These are phyloP conservation scores for Trypanosoma lewisi DNA, from an alignment of 208 protist genomes.

Conservation along the genomic window DNA sequence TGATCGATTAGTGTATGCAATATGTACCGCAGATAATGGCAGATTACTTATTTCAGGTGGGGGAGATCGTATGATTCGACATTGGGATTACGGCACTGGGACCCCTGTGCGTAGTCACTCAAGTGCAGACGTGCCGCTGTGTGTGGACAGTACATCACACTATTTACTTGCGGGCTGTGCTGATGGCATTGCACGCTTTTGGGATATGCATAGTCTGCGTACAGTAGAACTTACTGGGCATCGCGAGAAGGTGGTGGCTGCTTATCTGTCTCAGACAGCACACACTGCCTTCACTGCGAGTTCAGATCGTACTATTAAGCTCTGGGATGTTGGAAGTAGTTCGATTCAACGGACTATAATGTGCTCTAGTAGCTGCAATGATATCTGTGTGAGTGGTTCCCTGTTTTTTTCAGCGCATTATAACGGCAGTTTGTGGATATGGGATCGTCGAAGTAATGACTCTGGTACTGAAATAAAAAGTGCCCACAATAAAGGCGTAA, in stretches of 20 bases:
- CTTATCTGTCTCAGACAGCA: conserved; percentile 52
- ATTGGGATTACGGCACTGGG: conserved; percentile 42
- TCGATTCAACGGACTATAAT: conserved; percentile 47
- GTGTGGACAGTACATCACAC: conserved; percentile 44
- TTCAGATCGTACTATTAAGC: conserved; percentile 65
- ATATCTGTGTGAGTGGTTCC: conserved; percentile 47
- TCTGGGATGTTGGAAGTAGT: conserved; percentile 61
- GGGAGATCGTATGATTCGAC: conserved; percentile 48
- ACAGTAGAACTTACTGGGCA: conserved; percentile 62
- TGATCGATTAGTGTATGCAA: conserved; percentile 37
- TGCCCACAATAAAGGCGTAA: conserved; percentile 48
- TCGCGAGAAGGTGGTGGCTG: conserved; percentile 63
- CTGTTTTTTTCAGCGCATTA: conserved; percentile 67
- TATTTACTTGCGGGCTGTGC: conserved; percentile 64
- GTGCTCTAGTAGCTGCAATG: conserved; percentile 62
- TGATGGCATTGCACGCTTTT: conserved; percentile 64
- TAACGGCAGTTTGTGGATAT: conserved; percentile 60
- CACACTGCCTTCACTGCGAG: conserved; percentile 62
- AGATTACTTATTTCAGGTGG: conserved; percentile 42
- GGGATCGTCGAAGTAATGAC: conserved; percentile 49
- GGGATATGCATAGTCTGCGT: conserved; percentile 54
- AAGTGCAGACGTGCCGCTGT: conserved; percentile 45
- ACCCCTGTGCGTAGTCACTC: conserved; percentile 19
- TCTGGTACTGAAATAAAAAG: conserved; percentile 28
- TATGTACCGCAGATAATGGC: conserved; percentile 38